Evolutionary conservation across 1,284 basidiomycete species (phyloP).

Genomic region (Leccinum subfulvum): DNA sequence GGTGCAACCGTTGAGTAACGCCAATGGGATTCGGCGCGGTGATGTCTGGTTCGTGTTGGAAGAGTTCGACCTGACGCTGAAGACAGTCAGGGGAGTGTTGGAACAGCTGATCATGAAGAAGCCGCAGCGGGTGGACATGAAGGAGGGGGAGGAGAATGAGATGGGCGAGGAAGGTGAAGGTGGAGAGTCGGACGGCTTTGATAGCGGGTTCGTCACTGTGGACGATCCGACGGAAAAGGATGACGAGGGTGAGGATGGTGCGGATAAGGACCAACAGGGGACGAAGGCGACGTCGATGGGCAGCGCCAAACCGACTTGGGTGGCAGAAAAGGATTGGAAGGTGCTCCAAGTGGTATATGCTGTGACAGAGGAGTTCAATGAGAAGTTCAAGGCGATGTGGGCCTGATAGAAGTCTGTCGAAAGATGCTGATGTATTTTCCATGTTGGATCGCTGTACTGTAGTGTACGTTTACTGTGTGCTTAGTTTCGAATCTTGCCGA

Average conservation of each 20-base stretch:
- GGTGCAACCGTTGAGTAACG: constrained; percentile 42
- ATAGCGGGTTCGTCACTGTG: constrained; percentile 37
- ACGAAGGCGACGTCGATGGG: constrained; percentile 15
- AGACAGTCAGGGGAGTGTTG: constrained; percentile 44
- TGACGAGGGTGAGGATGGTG: constrained; percentile 23
- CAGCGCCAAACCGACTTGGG: constrained; percentile 36
- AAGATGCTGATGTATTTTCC: background rate
- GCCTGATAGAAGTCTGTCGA: constrained; percentile 31
- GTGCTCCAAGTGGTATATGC: constrained; percentile 51
- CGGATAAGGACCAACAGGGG: constrained; percentile 1
- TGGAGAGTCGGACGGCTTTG: constrained; percentile 23
- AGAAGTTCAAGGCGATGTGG: constrained; percentile 53
- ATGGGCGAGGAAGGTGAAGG: constrained; percentile 9
- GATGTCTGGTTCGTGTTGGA: constrained; percentile 65
- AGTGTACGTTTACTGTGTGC: background rate
- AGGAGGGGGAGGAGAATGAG: constrained; percentile 15
- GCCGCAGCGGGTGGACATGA: constrained; percentile 27
- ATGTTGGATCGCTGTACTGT: background rate
- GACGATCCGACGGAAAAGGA: constrained; percentile 29
- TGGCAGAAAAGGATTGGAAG: constrained; percentile 51
- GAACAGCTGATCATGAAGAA: constrained; percentile 44
- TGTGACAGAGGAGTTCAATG: constrained; percentile 50
- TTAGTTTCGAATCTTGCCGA: no score
- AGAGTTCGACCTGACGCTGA: constrained; percentile 53
- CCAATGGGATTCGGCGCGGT: constrained; percentile 57